phyloP scores from a whole-genome alignment of 2,329 filamentous ascomycete genomes.

The Ampelomyces quisqualis region DNA sequence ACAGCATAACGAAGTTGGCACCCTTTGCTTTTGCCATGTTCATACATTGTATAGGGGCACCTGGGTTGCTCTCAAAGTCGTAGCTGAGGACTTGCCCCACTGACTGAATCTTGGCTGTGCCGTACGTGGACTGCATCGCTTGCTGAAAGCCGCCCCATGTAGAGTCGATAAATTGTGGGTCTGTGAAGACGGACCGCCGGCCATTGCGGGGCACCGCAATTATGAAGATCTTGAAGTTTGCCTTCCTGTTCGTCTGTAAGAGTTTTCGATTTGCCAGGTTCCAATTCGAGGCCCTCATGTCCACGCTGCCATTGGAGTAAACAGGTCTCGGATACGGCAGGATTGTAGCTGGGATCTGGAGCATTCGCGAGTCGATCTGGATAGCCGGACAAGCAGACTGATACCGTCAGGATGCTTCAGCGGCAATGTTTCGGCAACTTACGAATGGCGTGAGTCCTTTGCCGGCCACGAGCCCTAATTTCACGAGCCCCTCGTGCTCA shows the following conservation, averaged over 20 bases:
- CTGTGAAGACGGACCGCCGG: not conserved
- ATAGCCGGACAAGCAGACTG: conserved; percentile 6
- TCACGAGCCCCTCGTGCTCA: conserved; percentile 20
- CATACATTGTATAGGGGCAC: not conserved
- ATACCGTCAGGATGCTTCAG: not conserved
- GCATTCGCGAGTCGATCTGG: conserved; percentile 9
- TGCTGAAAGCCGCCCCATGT: not conserved
- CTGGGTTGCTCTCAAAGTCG: not conserved
- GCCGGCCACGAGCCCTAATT: conserved; percentile 8
- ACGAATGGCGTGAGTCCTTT: not conserved
- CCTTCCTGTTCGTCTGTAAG: not conserved
- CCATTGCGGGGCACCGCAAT: not conserved
- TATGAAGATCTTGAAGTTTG: conserved; percentile 1
- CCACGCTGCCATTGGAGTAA: conserved; percentile 3
- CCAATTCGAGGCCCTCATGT: conserved; percentile 1
- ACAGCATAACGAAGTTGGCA: conserved; percentile 7
- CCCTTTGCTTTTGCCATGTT: not conserved
- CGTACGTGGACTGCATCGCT: not conserved
- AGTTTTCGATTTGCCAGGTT: conserved; percentile 2
- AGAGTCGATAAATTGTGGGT: not conserved
- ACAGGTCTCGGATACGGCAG: conserved; percentile 2
- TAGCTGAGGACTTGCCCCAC: not conserved
- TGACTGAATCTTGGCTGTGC: not conserved
- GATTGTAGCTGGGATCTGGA: conserved; percentile 5
- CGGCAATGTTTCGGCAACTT: not conserved